Evolutionary conservation across 2,329 filamentous ascomycete species (phyloP).

Genomic region (Samsoniella hepiali): DNA sequence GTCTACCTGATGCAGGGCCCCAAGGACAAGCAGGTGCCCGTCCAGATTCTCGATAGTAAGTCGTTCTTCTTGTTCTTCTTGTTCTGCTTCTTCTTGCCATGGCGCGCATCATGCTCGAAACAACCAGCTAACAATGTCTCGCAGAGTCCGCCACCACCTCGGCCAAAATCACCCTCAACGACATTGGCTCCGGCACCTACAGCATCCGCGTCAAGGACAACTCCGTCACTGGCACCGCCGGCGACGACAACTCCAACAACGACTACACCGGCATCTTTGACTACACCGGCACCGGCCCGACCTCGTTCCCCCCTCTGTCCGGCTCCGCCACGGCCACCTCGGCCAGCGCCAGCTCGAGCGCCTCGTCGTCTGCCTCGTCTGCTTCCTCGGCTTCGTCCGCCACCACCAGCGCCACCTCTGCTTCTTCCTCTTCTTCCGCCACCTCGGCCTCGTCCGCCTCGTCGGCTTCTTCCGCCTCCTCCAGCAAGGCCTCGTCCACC

Average conservation of each 20-base stretch:
- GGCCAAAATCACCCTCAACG: slow-evolving; percentile 3
- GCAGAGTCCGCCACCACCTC: slow-evolving; percentile 5
- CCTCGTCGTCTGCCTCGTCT: neutral
- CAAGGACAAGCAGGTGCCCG: neutral
- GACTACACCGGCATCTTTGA: slow-evolving; percentile 7
- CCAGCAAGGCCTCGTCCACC: neutral
- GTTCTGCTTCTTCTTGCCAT: too few relatives aligned
- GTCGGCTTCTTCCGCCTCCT: neutral
- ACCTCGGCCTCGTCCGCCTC: neutral
- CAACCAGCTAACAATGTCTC: neutral
- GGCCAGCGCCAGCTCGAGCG: neutral
- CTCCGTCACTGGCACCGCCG: slow-evolving; percentile 1
- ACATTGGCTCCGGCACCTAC: slow-evolving; percentile 15
- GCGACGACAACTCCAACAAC: slow-evolving; percentile 2
- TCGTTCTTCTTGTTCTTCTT: neutral
- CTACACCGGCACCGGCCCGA: slow-evolving; percentile 18
- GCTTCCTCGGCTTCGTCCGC: neutral
- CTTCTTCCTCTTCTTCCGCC: neutral
- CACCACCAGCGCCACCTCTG: neutral
- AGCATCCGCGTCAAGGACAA: slow-evolving; percentile 15
- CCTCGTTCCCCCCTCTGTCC: slow-evolving; percentile 17
- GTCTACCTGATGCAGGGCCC: slow-evolving; percentile 15
- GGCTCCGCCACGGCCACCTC: slow-evolving; percentile 8
- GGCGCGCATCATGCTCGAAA: neutral
- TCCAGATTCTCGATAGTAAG: slow-evolving; percentile 8